These are phyloP conservation scores for Isoetes taiwanensis DNA, from an alignment of 75 land plant species.

Conservation along the genomic window DNA sequence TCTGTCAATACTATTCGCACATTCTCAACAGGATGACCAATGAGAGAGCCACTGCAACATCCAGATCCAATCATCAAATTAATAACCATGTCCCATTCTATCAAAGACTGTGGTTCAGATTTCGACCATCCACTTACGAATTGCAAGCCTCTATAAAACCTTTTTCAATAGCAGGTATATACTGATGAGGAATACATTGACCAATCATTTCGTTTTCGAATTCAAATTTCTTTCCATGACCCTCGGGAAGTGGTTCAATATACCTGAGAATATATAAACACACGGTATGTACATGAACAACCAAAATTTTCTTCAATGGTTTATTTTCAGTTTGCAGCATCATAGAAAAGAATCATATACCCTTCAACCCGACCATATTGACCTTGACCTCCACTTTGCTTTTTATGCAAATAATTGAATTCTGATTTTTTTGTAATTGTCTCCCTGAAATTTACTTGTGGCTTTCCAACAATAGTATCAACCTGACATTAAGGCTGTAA, in stretches of 20 bases:
- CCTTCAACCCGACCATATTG: slow-evolving; percentile 93
- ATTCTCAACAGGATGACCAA: slow-evolving; percentile 93
- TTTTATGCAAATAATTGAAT: slow-evolving; percentile 95
- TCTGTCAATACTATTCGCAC: slow-evolving; percentile 74
- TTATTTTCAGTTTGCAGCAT: not conserved
- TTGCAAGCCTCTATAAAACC: slow-evolving; percentile 89
- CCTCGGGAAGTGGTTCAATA: slow-evolving; percentile 80
- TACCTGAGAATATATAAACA: slow-evolving; percentile 40
- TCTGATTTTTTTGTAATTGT: slow-evolving; percentile 82
- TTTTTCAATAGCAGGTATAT: slow-evolving; percentile 92
- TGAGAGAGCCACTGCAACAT: slow-evolving; percentile 75
- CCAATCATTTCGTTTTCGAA: slow-evolving; percentile 89
- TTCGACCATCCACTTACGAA: slow-evolving; percentile 47
- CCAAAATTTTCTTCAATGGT: not conserved
- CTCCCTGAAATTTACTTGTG: slow-evolving; percentile 96
- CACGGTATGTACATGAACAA: not conserved
- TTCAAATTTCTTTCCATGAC: slow-evolving; percentile 57
- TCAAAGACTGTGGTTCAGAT: not conserved
- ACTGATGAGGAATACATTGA: slow-evolving; percentile 74
- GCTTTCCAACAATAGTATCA: slow-evolving; percentile 84
- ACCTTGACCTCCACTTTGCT: slow-evolving; percentile 96
- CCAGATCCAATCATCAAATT: not conserved
- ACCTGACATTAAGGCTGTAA: no score
- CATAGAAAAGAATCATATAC: slow-evolving; percentile 37
- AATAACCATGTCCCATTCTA: not conserved